Percentiles rank a stretch among this genome's conserved stretches.
phyloP scores from a whole-genome alignment of 495 filamentous ascomycete species.

The Staphylotrichum longicolle region DNA sequence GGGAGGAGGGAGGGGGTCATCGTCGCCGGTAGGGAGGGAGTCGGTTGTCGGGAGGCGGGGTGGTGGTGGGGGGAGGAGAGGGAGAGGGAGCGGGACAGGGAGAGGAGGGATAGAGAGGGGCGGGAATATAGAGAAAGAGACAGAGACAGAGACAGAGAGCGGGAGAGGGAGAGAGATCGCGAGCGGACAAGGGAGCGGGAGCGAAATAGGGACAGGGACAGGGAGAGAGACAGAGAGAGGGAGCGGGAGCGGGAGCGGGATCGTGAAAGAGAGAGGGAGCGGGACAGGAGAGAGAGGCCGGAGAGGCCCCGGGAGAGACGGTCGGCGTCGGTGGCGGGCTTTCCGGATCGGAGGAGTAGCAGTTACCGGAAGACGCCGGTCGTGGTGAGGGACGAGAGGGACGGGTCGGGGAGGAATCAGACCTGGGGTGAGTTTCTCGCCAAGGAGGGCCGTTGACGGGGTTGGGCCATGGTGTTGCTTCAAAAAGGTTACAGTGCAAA shows the following conservation, averaged over 20 bases:
- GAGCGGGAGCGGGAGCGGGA: background rate
- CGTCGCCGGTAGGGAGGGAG: no score
- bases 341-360: conserved; percentile 2
- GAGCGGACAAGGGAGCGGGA: conserved; percentile 3
- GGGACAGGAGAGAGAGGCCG: conserved; percentile 18
- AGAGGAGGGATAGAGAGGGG: conserved; percentile 2
- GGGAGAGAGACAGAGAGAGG: conserved; percentile 22
- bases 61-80: conserved; percentile 3
- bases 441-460: background rate
- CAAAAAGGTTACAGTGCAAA: no score
- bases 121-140: conserved; percentile 15
- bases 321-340: conserved; percentile 14
- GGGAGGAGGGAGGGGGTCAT: no score
- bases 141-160: conserved; percentile 13
- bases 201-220: conserved; percentile 16
- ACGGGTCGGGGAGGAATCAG: background rate
- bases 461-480: no score
- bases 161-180: conserved; percentile 17
- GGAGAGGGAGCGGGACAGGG: conserved; percentile 15
- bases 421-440: conserved; percentile 7
- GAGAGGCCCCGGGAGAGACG: conserved; percentile 1
- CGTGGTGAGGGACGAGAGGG: conserved; percentile 7
- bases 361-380: background rate
- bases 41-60: background rate
- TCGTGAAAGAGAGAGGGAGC: conserved; percentile 1